phyloP scores from a whole-genome alignment of 768 basidiomycete genomes.

The Coprinopsis strossmayeri region DNA sequence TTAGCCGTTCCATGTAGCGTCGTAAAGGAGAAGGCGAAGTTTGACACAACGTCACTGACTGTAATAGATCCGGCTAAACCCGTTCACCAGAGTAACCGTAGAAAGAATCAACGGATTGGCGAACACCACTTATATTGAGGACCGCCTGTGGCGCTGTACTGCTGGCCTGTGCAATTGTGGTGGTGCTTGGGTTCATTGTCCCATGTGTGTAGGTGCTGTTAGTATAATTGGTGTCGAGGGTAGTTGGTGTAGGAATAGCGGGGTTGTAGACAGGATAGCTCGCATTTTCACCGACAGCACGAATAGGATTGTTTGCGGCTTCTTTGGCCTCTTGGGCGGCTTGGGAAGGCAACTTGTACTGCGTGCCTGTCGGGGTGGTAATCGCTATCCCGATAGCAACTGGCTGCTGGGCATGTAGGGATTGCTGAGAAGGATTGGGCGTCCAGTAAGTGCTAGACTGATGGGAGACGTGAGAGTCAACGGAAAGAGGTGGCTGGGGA shows the following conservation, averaged over 20 bases:
- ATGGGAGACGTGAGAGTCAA: conserved; percentile 1
- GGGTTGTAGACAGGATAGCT: too few species aligned
- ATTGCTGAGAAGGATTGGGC: conserved; percentile 6
- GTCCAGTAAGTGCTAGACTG: conserved; percentile 7
- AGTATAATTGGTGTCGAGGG: too few species aligned
- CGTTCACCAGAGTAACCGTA: conserved; percentile 20
- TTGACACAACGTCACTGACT: too few species aligned
- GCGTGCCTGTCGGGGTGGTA: conserved; percentile 7
- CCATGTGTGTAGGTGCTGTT: too few species aligned
- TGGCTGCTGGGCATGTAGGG: conserved; percentile 9
- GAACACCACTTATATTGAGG: conserved; percentile 15
- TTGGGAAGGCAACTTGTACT: conserved; percentile 17
- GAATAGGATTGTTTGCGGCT: too few species aligned
- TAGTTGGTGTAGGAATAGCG: too few species aligned
- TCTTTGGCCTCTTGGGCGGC: too few species aligned
- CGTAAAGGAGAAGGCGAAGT: too few species aligned
- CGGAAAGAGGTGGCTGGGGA: neutral
- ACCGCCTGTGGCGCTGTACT: conserved; percentile 12
- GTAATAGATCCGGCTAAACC: neutral
- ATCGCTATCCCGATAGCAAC: conserved; percentile 12
- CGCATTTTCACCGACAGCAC: too few species aligned
- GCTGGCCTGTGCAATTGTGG: neutral
- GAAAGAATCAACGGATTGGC: conserved; percentile 31
- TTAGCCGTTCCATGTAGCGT: too few species aligned
- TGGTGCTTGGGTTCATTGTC: conserved; percentile 4